These are phyloP conservation scores for Zoysia pacifica DNA, from an alignment of 176 grass and related monocot species.

Conservation along the genomic window DNA sequence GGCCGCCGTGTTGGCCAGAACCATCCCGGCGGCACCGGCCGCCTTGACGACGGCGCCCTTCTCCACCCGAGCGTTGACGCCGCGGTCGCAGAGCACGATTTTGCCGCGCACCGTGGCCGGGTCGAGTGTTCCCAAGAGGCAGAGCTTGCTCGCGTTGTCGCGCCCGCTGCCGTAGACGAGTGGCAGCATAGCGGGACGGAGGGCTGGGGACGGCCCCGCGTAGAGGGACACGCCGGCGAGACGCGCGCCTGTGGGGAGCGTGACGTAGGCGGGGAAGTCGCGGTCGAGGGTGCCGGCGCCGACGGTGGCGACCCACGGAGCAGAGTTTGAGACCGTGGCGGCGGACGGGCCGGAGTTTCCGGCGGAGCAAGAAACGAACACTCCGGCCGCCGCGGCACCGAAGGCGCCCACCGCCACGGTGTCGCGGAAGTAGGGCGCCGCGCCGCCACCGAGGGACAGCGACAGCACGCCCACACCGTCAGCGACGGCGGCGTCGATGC, in stretches of 20 bases:
- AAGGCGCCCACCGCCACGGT: slow-evolving; percentile 85
- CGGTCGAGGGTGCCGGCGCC: slow-evolving; percentile 82
- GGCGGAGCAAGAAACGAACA: slow-evolving; percentile 95
- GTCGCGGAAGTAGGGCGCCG: slow-evolving; percentile 82
- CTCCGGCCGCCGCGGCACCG: slow-evolving; percentile 63
- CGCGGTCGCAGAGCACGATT: slow-evolving; percentile 88
- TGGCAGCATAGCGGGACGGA: slow-evolving; percentile 48
- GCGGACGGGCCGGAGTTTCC: slow-evolving; percentile 78
- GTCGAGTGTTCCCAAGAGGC: slow-evolving; percentile 79
- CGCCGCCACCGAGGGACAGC: slow-evolving; percentile 85
- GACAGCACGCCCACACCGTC: slow-evolving; percentile 87
- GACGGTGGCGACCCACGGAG: slow-evolving; percentile 90
- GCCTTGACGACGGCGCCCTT: slow-evolving; percentile 90
- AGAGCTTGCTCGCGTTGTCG: slow-evolving; percentile 81
- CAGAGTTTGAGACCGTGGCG: slow-evolving; percentile 75
- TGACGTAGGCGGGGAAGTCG: slow-evolving; percentile 69
- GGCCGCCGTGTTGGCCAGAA: slow-evolving; percentile 77
- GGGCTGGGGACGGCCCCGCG: slow-evolving; percentile 44
- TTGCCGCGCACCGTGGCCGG: slow-evolving; percentile 66
- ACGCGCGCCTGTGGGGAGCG: slow-evolving; percentile 49
- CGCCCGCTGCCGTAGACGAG: slow-evolving; percentile 64
- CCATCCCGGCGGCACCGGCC: slow-evolving; percentile 77
- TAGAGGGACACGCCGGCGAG: slow-evolving; percentile 82
- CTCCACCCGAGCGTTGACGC: slow-evolving; percentile 84
- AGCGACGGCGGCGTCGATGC: slow-evolving; percentile 72